These are phyloP conservation scores for Aurifilum marmelostoma DNA, from an alignment of 2,329 filamentous ascomycete species.

Conservation along the genomic window DNA sequence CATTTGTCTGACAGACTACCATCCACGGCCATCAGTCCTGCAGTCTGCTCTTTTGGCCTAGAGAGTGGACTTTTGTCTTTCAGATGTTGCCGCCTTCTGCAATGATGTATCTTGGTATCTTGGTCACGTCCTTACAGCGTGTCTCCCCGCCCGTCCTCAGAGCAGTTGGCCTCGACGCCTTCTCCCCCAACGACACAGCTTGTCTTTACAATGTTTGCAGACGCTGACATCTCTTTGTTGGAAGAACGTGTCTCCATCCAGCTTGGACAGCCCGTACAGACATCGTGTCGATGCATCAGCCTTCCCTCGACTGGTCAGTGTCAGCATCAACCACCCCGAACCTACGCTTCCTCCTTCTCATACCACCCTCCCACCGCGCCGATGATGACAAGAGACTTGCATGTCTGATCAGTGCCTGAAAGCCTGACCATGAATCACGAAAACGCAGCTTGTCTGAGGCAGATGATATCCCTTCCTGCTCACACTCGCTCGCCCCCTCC, in stretches of 20 bases:
- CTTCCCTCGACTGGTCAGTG: background rate
- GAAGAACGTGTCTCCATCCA: too few relatives aligned
- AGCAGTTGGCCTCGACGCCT: too few relatives aligned
- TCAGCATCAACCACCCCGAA: too few relatives aligned
- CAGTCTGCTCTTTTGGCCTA: background rate
- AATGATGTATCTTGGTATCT: too few relatives aligned
- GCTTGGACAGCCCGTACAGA: too few relatives aligned
- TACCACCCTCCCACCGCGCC: background rate
- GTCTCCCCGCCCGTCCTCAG: too few relatives aligned
- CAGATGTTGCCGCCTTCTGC: background rate
- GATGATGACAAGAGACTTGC: slow-evolving; percentile 12
- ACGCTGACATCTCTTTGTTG: too few relatives aligned
- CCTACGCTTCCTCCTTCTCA: too few relatives aligned
- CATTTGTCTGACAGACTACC: background rate
- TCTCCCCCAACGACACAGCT: background rate
- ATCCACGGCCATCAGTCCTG: too few relatives aligned
- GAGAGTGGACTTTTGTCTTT: too few relatives aligned
- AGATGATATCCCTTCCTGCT: background rate
- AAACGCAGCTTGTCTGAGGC: background rate
- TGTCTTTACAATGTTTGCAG: too few relatives aligned
- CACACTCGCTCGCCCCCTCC: background rate
- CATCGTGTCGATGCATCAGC: background rate
- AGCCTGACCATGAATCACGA: background rate
- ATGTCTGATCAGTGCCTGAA: slow-evolving; percentile 12
- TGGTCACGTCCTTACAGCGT: too few relatives aligned